phyloP scores from a whole-genome alignment of 306 rosid species.

The Rubus idaeus region DNA sequence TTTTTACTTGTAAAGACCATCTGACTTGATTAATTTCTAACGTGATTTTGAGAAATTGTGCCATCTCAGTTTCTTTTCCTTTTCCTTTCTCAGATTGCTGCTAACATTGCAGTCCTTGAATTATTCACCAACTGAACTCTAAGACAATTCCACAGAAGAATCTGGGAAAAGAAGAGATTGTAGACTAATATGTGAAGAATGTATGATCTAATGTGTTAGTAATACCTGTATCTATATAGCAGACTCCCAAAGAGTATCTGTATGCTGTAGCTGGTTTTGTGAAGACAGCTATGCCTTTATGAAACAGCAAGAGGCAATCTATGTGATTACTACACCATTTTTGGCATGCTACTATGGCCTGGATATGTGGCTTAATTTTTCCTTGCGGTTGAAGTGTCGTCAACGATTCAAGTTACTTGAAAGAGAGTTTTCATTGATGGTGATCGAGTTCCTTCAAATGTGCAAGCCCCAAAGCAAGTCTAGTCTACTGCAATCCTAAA shows the following conservation, averaged over 20 bases:
- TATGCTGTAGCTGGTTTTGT: not conserved
- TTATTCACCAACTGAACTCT: slow-evolving; percentile 61
- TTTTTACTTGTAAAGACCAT: not conserved
- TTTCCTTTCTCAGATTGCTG: slow-evolving; percentile 51
- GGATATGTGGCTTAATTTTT: too few relatives aligned
- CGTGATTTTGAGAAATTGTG: slow-evolving; percentile 23
- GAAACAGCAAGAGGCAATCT: too few relatives aligned
- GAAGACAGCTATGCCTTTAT: not conserved
- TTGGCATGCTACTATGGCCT: not conserved
- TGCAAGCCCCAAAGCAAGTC: too few relatives aligned
- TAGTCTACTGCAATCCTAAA: too few relatives aligned
- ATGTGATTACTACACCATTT: not conserved
- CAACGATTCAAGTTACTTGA: too few relatives aligned
- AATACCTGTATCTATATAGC: not conserved
- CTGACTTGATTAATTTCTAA: not conserved
- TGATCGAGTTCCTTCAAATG: too few relatives aligned
- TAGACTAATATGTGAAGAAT: not conserved
- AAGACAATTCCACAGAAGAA: slow-evolving; percentile 65
- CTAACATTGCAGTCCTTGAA: slow-evolving; percentile 61
- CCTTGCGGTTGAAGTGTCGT: too few relatives aligned
- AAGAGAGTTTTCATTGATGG: too few relatives aligned
- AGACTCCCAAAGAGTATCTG: not conserved
- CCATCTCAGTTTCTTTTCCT: not conserved
- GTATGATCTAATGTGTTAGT: slow-evolving; percentile 3
- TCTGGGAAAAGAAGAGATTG: slow-evolving; percentile 49